Evolutionary conservation across 2,329 filamentous ascomycete genomes (phyloP).

Genomic region (Whalleya microplaca): DNA sequence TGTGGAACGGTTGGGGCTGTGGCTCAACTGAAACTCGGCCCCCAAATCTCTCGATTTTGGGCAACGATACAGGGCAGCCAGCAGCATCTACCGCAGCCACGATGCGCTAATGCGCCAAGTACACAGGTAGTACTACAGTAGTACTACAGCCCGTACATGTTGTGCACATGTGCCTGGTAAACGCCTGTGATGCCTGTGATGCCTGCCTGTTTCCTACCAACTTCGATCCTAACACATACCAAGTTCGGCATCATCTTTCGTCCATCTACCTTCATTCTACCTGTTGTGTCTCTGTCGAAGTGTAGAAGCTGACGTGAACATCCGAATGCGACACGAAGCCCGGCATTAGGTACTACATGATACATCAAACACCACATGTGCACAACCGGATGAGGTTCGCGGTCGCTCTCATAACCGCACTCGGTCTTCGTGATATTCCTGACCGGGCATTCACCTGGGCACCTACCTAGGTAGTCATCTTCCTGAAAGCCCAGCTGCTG

Average conservation of each 20-base stretch:
- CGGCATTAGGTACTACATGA: not conserved
- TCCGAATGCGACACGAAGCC: not conserved
- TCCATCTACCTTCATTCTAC: not conserved
- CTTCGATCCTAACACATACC: not conserved
- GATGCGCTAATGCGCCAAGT: not conserved
- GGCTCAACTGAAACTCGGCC: constrained; percentile 20
- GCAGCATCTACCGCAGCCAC: not conserved
- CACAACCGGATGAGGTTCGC: not conserved
- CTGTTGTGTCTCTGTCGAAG: not conserved
- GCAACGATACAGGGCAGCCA: not conserved
- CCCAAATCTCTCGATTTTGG: constrained; percentile 9
- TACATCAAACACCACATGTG: too few relatives aligned
- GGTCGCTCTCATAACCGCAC: too few relatives aligned
- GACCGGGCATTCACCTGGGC: too few relatives aligned
- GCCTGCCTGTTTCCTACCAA: too few relatives aligned
- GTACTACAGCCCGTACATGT: too few relatives aligned
- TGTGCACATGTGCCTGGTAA: too few relatives aligned
- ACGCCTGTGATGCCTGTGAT: too few relatives aligned
- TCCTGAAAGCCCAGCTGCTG: not conserved
- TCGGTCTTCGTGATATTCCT: not conserved
- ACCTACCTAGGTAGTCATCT: not conserved
- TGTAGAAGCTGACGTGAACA: not conserved
- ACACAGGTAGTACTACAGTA: too few relatives aligned
- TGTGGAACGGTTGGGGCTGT: constrained; percentile 3
- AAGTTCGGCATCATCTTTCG: not conserved